Evolutionary conservation across 768 basidiomycete species (phyloP).

Genomic region (Collybiopsis confluens): DNA sequence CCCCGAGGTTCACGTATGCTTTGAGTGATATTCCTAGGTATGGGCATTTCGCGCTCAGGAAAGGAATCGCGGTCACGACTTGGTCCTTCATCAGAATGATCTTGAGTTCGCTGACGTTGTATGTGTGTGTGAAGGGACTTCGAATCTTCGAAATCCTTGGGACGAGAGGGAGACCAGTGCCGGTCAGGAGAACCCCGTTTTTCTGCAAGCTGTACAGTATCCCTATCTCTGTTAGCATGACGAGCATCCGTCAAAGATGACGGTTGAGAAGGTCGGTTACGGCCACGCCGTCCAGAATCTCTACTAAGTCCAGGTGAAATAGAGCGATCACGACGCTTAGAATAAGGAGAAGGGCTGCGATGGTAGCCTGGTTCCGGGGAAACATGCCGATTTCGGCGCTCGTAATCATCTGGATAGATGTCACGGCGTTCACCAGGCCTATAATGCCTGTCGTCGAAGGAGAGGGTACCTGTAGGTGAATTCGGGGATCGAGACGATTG

Average conservation of each 20-base stretch:
- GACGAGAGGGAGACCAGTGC: conserved; percentile 3
- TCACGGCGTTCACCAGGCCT: conserved; percentile 25
- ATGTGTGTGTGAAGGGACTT: not conserved
- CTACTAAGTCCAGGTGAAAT: conserved; percentile 1
- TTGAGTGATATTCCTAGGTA: not conserved
- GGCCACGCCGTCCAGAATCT: not conserved
- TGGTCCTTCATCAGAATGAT: not conserved
- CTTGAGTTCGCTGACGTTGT: conserved; percentile 7
- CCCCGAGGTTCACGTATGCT: not conserved
- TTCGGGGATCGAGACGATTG: not conserved
- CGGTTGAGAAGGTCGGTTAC: conserved; percentile 1
- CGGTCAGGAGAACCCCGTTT: not conserved
- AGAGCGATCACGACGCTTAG: not conserved
- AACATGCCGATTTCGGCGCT: not conserved
- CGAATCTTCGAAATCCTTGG: conserved; percentile 1
- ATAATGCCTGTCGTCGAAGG: conserved; percentile 41
- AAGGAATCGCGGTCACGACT: not conserved
- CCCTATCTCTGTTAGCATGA: conserved; percentile 9
- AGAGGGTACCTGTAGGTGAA: conserved; percentile 17
- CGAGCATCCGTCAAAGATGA: not conserved
- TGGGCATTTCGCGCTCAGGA: not conserved
- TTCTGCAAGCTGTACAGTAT: not conserved
- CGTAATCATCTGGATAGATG: not conserved
- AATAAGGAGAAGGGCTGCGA: conserved; percentile 5
- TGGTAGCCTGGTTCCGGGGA: conserved; percentile 1